phyloP scores from a whole-genome alignment of 495 filamentous ascomycete genomes.

The Talaromyces ruber region DNA sequence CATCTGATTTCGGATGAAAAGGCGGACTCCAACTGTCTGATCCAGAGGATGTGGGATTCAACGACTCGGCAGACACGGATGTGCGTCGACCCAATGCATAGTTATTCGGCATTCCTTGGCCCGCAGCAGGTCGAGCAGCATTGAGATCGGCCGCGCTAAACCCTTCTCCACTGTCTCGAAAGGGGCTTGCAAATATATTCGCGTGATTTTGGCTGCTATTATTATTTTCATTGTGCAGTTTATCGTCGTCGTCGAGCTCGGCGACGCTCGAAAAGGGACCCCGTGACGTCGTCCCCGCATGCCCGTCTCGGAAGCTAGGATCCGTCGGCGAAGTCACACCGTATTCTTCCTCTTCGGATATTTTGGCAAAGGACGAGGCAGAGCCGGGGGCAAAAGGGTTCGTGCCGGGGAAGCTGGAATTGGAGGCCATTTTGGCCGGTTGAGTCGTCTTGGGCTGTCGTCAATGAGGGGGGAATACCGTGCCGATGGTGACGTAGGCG shows the following conservation, averaged over 20 bases:
- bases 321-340: slow-evolving; percentile 57
- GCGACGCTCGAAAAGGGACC: slow-evolving; percentile 22
- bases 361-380: slow-evolving; percentile 36
- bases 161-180: slow-evolving; percentile 16
- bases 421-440: slow-evolving; percentile 38
- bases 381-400: slow-evolving; percentile 42
- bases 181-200: slow-evolving; percentile 26
- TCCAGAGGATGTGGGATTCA: slow-evolving; percentile 76
- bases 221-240: not conserved
- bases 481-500: not conserved
- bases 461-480: not conserved
- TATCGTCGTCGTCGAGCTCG: slow-evolving; percentile 14
- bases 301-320: slow-evolving; percentile 38
- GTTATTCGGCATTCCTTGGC: slow-evolving; percentile 77
- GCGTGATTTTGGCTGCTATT: slow-evolving; percentile 5
- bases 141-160: slow-evolving; percentile 15
- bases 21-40: slow-evolving; percentile 90
- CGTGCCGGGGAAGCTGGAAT: slow-evolving; percentile 44
- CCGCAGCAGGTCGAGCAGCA: slow-evolving; percentile 22
- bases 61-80: slow-evolving; percentile 92
- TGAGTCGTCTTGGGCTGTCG: not conserved
- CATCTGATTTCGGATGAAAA: slow-evolving; percentile 67
- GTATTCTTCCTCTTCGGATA: slow-evolving; percentile 54
- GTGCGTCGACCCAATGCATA: slow-evolving; percentile 91
- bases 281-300: slow-evolving; percentile 12